Evolutionary conservation across 768 basidiomycete species (phyloP).

Genomic region (Tubosaeta sp.): DNA sequence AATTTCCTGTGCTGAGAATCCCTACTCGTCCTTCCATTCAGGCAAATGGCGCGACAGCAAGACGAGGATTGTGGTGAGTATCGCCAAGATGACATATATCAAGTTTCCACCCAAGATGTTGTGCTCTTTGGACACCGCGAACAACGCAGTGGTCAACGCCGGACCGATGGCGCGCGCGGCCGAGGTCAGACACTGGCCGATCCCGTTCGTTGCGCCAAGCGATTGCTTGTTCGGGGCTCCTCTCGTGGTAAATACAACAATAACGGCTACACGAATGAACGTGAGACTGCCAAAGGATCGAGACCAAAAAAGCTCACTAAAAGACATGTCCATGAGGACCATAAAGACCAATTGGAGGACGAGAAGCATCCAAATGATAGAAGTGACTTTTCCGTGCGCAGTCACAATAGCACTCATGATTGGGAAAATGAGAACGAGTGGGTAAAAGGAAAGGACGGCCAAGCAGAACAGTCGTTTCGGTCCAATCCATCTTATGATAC

Average conservation of each 20-base stretch:
- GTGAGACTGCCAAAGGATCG: background rate
- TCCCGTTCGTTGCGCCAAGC: slow-evolving; percentile 54
- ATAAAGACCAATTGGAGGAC: slow-evolving; percentile 20
- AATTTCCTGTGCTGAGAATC: too few species aligned
- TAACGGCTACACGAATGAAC: slow-evolving; percentile 32
- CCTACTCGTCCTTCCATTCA: background rate
- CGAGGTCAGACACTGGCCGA: slow-evolving; percentile 48
- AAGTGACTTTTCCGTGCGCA: slow-evolving; percentile 26
- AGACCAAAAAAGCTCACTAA: slow-evolving; percentile 28
- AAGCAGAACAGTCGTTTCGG: slow-evolving; percentile 35
- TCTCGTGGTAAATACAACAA: slow-evolving; percentile 49
- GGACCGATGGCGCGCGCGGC: slow-evolving; percentile 48
- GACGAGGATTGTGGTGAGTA: slow-evolving; percentile 22
- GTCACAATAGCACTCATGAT: slow-evolving; percentile 38
- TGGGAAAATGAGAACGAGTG: slow-evolving; percentile 40
- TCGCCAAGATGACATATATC: slow-evolving; percentile 41
- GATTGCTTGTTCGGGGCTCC: slow-evolving; percentile 51
- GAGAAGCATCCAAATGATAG: slow-evolving; percentile 36
- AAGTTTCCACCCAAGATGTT: slow-evolving; percentile 47
- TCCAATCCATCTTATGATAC: slow-evolving; percentile 35
- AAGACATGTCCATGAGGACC: slow-evolving; percentile 38
- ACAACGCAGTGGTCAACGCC: slow-evolving; percentile 43
- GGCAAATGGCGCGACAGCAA: slow-evolving; percentile 10
- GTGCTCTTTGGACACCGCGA: slow-evolving; percentile 46
- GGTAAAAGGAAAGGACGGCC: slow-evolving; percentile 34